A percentile compares a stretch with the other conserved stretches of the same genome.
Conservation (phyloP, 1,284 basidiomycete genomes). For the Termitomyces sp. region DNA sequence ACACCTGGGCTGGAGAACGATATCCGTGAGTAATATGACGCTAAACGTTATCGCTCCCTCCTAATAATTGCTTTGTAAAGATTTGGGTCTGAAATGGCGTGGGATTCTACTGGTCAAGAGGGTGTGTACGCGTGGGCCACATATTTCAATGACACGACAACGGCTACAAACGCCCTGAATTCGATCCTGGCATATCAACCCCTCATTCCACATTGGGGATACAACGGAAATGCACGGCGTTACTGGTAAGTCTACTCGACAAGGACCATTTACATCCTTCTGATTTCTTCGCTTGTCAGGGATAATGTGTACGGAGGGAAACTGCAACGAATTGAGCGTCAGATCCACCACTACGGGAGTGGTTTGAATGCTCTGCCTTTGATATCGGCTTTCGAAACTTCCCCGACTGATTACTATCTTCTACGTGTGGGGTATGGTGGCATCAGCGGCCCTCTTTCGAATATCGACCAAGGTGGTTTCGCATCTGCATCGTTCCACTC, state of each 20-base stretch:
- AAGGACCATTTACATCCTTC: background rate
- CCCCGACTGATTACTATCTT: slow-evolving; percentile 47
- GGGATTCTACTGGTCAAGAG: slow-evolving; percentile 60
- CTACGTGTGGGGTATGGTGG: slow-evolving; percentile 52
- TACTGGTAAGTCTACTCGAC: slow-evolving; percentile 39
- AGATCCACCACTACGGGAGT: slow-evolving; percentile 59
- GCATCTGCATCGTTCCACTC: slow-evolving; percentile 57
- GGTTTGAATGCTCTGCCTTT: slow-evolving; percentile 54
- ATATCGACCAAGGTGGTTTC: slow-evolving; percentile 54
- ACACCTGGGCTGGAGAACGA: slow-evolving; percentile 41
- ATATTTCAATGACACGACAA: slow-evolving; percentile 50
- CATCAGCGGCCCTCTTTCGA: slow-evolving; percentile 47
- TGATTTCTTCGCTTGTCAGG: slow-evolving; percentile 27
- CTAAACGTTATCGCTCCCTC: background rate
- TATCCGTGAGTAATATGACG: slow-evolving; percentile 41
- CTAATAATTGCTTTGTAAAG: slow-evolving; percentile 24
- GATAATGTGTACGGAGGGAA: slow-evolving; percentile 58
- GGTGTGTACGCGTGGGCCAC: slow-evolving; percentile 53
- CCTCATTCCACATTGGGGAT: slow-evolving; percentile 55
- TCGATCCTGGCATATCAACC: slow-evolving; percentile 58
- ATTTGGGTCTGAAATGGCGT: slow-evolving; percentile 58
- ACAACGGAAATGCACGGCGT: slow-evolving; percentile 55
- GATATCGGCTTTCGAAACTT: slow-evolving; percentile 44
- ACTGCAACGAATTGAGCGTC: slow-evolving; percentile 50
- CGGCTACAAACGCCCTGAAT: slow-evolving; percentile 49